Evolutionary conservation across 495 filamentous ascomycete genomes (phyloP).

Genomic region (Chlorociboria aeruginascens): DNA sequence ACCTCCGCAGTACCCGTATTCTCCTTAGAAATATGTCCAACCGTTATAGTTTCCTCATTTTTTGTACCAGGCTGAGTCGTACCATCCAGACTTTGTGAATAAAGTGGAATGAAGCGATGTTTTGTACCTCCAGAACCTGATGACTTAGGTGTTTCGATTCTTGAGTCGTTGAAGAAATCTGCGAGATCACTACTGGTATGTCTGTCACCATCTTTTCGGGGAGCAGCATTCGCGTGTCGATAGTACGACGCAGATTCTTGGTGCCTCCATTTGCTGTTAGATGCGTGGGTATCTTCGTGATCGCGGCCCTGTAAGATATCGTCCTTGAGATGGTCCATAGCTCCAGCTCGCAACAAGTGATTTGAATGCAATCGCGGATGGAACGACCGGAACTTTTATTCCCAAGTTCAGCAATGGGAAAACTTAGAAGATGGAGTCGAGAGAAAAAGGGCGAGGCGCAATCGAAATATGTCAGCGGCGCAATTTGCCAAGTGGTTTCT

Average conservation of each 20-base stretch:
- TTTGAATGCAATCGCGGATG: too few species aligned
- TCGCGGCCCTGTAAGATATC: conserved; percentile 18
- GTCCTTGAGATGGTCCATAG: conserved; percentile 13
- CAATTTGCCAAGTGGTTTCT: too few species aligned
- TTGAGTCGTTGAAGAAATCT: conserved; percentile 35
- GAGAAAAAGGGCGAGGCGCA: too few species aligned
- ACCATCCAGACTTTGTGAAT: too few species aligned
- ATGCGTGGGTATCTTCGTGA: conserved; percentile 35
- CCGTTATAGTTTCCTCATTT: background rate
- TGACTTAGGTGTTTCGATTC: conserved; percentile 26
- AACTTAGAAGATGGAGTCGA: too few species aligned
- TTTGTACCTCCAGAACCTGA: conserved; percentile 11
- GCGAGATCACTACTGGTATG: conserved; percentile 32
- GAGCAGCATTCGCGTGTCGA: conserved; percentile 11
- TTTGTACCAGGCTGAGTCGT: background rate
- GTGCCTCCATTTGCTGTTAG: conserved; percentile 36
- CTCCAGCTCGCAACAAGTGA: background rate
- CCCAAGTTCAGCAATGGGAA: too few species aligned
- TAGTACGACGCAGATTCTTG: conserved; percentile 37
- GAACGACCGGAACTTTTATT: too few species aligned
- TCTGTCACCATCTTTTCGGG: conserved; percentile 22
- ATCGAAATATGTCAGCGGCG: too few species aligned
- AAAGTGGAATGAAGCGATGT: background rate
- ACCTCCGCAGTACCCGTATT: conserved; percentile 30
- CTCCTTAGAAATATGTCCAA: background rate